phyloP scores from a whole-genome alignment of 352 stramenopile genomes.

The Globisporangium iwayamae region DNA sequence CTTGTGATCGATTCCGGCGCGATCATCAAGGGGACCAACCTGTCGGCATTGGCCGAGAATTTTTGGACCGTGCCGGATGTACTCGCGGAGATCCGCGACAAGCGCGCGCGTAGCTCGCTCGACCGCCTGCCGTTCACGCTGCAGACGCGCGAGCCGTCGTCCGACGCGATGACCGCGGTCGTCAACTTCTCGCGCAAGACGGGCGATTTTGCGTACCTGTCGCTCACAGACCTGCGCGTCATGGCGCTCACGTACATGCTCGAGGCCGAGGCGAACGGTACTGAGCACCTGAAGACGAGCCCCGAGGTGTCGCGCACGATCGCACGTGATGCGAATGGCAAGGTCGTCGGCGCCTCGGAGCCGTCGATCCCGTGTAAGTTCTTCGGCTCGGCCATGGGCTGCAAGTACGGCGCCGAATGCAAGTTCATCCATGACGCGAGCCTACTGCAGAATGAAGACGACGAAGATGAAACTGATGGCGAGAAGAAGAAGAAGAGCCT shows the following conservation, averaged over 20 bases:
- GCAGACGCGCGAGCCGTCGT: conserved; percentile 75
- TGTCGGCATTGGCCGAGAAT: conserved; percentile 75
- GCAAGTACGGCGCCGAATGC: conserved; percentile 78
- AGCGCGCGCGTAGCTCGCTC: conserved; percentile 62
- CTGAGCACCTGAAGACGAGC: conserved; percentile 63
- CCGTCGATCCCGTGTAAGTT: conserved; percentile 74
- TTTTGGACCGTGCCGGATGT: conserved; percentile 88
- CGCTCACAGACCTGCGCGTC: conserved; percentile 82
- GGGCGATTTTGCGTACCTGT: conserved; percentile 82
- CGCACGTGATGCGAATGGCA: conserved; percentile 58
- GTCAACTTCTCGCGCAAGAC: conserved; percentile 84
- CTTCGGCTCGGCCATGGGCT: conserved; percentile 70
- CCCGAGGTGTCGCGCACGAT: conserved; percentile 69
- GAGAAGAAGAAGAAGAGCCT: conserved; percentile 18
- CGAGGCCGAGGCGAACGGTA: conserved; percentile 69
- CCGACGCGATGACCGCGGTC: conserved; percentile 74
- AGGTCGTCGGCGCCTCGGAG: conserved; percentile 45
- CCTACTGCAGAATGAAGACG: conserved; percentile 13
- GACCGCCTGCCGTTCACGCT: conserved; percentile 75
- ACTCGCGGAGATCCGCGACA: conserved; percentile 80
- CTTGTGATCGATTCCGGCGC: conserved; percentile 84
- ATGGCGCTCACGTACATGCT: conserved; percentile 88
- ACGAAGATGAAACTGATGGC: conserved; percentile 11
- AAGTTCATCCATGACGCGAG: conserved; percentile 75
- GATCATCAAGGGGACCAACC: conserved; percentile 86